Evolutionary conservation across 2,329 filamentous ascomycete genomes (phyloP).

Genomic region (Trichoderma lentiforme): DNA sequence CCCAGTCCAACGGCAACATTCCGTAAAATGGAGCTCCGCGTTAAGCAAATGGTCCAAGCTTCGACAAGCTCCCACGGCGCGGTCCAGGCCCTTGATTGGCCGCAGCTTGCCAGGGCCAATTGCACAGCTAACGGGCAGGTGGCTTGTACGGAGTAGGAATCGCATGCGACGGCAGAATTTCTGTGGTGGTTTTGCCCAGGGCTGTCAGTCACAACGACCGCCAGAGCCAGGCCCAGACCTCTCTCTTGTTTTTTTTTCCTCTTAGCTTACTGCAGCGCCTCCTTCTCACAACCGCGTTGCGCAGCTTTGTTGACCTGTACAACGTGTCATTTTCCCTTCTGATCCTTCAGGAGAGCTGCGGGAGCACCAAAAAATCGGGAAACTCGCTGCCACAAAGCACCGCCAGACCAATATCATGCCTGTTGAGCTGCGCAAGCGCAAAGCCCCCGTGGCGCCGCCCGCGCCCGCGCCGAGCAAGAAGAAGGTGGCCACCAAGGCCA

Average conservation of each 20-base stretch:
- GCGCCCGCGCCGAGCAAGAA: slow-evolving; percentile 46
- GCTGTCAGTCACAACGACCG: slow-evolving; percentile 1
- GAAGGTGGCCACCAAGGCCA: slow-evolving; percentile 38
- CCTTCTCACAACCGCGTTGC: slow-evolving; percentile 11
- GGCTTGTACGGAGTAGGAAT: slow-evolving; percentile 5
- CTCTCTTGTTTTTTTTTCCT: slow-evolving; percentile 15
- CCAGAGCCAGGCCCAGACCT: slow-evolving; percentile 14
- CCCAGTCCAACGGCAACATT: slow-evolving; percentile 9
- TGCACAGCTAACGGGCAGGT: slow-evolving; percentile 4
- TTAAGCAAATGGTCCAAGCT: slow-evolving; percentile 29
- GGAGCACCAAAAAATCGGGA: neutral
- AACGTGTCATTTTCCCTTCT: slow-evolving; percentile 12
- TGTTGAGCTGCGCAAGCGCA: slow-evolving; percentile 59
- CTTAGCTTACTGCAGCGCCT: slow-evolving; percentile 10
- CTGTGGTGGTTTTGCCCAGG: neutral
- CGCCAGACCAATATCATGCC: slow-evolving; percentile 43
- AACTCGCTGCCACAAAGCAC: neutral
- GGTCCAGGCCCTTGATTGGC: slow-evolving; percentile 28
- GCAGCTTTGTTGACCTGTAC: neutral
- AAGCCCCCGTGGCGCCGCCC: slow-evolving; percentile 48
- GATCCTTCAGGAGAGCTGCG: neutral
- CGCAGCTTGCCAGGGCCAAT: slow-evolving; percentile 15
- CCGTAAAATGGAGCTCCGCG: slow-evolving; percentile 15
- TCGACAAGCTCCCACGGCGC: slow-evolving; percentile 27
- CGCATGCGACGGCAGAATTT: slow-evolving; percentile 19